Conservation (phyloP, 2,329 filamentous ascomycete genomes). For the Hypoxylon sp. region DNA sequence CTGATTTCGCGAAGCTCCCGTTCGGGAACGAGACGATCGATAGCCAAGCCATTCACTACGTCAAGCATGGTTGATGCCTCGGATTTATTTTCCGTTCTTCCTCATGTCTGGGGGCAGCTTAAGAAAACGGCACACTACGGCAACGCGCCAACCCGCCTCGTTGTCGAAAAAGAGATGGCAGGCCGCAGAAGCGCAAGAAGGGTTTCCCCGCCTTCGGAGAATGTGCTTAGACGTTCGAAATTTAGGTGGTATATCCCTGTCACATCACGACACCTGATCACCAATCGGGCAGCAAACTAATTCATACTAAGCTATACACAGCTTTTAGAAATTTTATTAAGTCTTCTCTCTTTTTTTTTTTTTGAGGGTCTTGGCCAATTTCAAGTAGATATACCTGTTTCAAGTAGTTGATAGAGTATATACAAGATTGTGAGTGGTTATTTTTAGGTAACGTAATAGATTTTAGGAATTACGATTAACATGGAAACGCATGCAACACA, state of each 20-base stretch:
- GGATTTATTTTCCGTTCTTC: constrained; percentile 17
- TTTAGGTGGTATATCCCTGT: constrained; percentile 25
- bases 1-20: constrained; percentile 3
- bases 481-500: neutral
- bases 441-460: neutral
- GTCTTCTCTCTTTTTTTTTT: neutral
- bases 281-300: constrained; percentile 29
- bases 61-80: constrained; percentile 29
- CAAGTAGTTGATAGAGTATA: neutral
- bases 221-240: constrained; percentile 24
- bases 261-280: constrained; percentile 29
- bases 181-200: constrained; percentile 7
- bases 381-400: neutral
- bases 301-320: constrained; percentile 11
- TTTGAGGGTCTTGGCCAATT: neutral
- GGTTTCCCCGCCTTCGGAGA: constrained; percentile 27
- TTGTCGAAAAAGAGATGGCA: constrained; percentile 11
- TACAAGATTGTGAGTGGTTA: neutral
- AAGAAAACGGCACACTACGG: constrained; percentile 14
- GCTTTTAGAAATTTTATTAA: constrained; percentile 12
- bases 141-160: constrained; percentile 18
- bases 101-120: constrained; percentile 22
- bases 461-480: neutral
- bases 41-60: constrained; percentile 14
- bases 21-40: constrained; percentile 15